These are phyloP conservation scores for Testicularia cyperi DNA, from an alignment of 1,284 basidiomycete species.

Conservation along the genomic window DNA sequence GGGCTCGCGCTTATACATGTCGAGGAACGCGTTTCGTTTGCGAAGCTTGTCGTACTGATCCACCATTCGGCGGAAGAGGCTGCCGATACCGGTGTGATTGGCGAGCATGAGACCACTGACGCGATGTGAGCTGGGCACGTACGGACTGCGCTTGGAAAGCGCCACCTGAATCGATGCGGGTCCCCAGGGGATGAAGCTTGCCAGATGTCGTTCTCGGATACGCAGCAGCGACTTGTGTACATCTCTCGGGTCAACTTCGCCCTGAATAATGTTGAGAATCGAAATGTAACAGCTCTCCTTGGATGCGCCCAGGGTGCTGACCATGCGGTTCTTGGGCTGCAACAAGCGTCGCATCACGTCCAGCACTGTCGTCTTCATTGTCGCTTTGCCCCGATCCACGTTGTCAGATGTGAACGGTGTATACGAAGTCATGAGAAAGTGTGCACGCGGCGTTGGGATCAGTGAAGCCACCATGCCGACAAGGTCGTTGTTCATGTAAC, in stretches of 20 bases:
- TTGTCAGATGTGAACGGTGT: slow-evolving; percentile 93
- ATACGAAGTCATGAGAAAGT: slow-evolving; percentile 99
- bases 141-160: slow-evolving; percentile 85
- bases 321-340: slow-evolving; percentile 98
- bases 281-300: slow-evolving; percentile 74
- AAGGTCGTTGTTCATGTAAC: slow-evolving; percentile 98
- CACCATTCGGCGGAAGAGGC: slow-evolving; percentile 83
- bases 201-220: slow-evolving; percentile 92
- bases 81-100: slow-evolving; percentile 93
- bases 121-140: slow-evolving; percentile 79
- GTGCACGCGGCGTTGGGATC: slow-evolving; percentile 97
- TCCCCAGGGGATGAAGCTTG: slow-evolving; percentile 99
- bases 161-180: slow-evolving; percentile 98
- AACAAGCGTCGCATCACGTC: slow-evolving; percentile 97
- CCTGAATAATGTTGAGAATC: slow-evolving; percentile 96
- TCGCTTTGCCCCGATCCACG: slow-evolving; percentile 57
- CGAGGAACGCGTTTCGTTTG: slow-evolving; percentile 90
- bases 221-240: slow-evolving; percentile 96
- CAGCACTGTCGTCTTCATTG: slow-evolving; percentile 66
- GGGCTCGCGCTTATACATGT: slow-evolving; percentile 95
- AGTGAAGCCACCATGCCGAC: slow-evolving; percentile 93
- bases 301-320: slow-evolving; percentile 70
- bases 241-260: slow-evolving; percentile 93
- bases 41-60: slow-evolving; percentile 89
- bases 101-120: slow-evolving; percentile 98